Evolutionary conservation across 139 green algal genomes (phyloP).

Genomic region (Chlorella sp.): DNA sequence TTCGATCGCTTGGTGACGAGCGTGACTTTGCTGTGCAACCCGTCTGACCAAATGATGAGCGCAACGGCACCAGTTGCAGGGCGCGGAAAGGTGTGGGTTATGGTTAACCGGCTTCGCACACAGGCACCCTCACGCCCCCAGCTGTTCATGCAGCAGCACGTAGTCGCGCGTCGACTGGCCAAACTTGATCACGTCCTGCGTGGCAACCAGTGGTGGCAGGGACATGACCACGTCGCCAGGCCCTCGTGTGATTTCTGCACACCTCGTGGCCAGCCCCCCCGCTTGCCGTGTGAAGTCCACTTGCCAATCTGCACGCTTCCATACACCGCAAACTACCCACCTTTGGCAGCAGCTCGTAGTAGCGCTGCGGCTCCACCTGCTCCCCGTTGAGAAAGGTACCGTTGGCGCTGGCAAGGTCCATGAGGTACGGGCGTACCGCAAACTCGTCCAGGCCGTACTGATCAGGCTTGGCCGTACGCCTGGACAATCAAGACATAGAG

Average conservation of each 20-base stretch:
- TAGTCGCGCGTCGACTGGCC: conserved; percentile 88
- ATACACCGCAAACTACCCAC: too few relatives aligned
- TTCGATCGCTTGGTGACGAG: too few relatives aligned
- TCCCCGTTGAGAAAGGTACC: conserved; percentile 92
- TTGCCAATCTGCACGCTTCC: too few relatives aligned
- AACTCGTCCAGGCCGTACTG: conserved; percentile 13
- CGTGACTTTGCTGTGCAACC: too few relatives aligned
- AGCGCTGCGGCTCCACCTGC: conserved; percentile 67
- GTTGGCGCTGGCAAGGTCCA: conserved; percentile 92
- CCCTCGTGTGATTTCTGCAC: neutral
- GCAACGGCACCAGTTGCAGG: too few relatives aligned
- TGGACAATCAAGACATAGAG: too few relatives aligned
- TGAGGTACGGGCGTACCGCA: conserved; percentile 75
- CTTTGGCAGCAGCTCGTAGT: conserved; percentile 85
- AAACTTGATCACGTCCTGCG: conserved; percentile 81
- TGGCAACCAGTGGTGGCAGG: neutral
- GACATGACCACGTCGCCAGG: neutral
- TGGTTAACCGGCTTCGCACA: too few relatives aligned
- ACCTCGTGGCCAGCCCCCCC: neutral
- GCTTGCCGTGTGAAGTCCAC: too few relatives aligned
- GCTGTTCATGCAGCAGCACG: conserved; percentile 79
- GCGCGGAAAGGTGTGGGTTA: too few relatives aligned
- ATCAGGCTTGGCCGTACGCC: neutral
- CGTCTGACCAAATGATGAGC: too few relatives aligned
- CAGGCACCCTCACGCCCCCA: too few relatives aligned